Percentiles rank a stretch among this genome's conserved stretches.
Evolutionary conservation across 1,284 basidiomycete genomes (phyloP).

Genomic region (Rhodotorula sp.): DNA sequence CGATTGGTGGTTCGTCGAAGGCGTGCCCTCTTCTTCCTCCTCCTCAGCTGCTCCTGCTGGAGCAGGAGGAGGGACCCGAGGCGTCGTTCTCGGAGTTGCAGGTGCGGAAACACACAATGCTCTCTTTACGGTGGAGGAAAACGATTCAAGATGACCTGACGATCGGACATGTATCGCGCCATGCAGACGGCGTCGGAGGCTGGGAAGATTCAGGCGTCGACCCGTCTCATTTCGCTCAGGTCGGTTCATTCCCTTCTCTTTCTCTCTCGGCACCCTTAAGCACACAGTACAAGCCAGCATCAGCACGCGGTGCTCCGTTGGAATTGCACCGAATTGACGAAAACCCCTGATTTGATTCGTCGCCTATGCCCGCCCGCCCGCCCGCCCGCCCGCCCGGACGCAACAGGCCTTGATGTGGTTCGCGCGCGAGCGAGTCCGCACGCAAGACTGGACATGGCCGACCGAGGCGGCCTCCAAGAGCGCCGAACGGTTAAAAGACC

Average conservation of each 20-base stretch:
- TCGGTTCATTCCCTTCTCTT: conserved; percentile 60
- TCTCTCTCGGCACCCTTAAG: neutral
- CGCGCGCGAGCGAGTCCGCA: conserved; percentile 27
- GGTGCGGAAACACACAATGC: conserved; percentile 59
- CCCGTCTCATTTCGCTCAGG: conserved; percentile 67
- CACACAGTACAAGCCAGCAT: neutral
- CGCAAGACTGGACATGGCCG: conserved; percentile 4
- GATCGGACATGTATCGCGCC: no score
- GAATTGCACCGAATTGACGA: neutral
- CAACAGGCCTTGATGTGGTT: conserved; percentile 35
- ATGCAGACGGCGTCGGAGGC: conserved; percentile 67
- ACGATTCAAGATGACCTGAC: no score
- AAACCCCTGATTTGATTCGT: neutral
- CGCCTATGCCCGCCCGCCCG: neutral
- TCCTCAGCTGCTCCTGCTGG: neutral
- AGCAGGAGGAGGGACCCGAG: neutral
- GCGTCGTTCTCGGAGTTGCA: conserved; percentile 30
- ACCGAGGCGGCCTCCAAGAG: neutral
- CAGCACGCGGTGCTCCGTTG: no score
- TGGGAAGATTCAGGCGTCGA: conserved; percentile 77
- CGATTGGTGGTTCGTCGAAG: conserved; percentile 33
- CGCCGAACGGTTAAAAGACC: conserved; percentile 57
- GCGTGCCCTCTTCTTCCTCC: neutral
- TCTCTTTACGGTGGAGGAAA: no score
- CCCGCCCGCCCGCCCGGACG: no score